Evolutionary conservation across 129 eudicot genomes (phyloP).

Genomic region (Oenanthe sinensis): DNA sequence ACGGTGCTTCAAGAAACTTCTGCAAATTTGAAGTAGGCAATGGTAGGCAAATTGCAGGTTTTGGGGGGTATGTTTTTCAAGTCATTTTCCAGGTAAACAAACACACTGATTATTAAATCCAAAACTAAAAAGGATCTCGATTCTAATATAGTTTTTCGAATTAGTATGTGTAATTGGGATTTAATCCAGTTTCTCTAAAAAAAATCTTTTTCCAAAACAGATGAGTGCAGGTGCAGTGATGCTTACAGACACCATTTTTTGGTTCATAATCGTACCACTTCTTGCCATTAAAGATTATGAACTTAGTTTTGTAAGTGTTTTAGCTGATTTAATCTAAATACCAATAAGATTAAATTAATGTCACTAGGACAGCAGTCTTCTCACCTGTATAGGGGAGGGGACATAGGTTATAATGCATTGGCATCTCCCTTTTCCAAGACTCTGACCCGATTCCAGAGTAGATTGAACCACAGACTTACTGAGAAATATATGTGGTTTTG

Average conservation of each 20-base stretch:
- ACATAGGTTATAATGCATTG: neutral
- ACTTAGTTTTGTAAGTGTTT: conserved; percentile 70
- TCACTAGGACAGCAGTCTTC: neutral
- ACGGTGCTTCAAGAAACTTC: conserved; percentile 19
- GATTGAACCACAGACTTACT: neutral
- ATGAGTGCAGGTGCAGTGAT: conserved; percentile 95
- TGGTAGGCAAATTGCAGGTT: conserved; percentile 56
- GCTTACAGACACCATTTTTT: conserved; percentile 86
- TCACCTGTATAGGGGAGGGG: neutral
- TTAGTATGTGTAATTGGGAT: neutral
- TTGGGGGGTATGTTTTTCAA: conserved; percentile 70
- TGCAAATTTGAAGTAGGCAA: conserved; percentile 18
- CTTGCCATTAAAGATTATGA: conserved; percentile 67
- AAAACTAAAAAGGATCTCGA: neutral
- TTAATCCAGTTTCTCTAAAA: neutral
- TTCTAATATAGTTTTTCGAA: neutral
- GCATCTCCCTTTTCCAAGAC: neutral
- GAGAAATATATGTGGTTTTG: neutral
- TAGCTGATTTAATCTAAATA: neutral
- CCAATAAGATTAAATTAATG: neutral
- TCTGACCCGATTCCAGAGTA: neutral
- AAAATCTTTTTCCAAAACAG: conserved; percentile 20
- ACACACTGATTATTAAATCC: neutral
- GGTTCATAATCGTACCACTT: conserved; percentile 86
- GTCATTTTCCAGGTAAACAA: conserved; percentile 75